phyloP scores from a whole-genome alignment of 192 early-diverging fungal species.

The Linnemannia hyalina region DNA sequence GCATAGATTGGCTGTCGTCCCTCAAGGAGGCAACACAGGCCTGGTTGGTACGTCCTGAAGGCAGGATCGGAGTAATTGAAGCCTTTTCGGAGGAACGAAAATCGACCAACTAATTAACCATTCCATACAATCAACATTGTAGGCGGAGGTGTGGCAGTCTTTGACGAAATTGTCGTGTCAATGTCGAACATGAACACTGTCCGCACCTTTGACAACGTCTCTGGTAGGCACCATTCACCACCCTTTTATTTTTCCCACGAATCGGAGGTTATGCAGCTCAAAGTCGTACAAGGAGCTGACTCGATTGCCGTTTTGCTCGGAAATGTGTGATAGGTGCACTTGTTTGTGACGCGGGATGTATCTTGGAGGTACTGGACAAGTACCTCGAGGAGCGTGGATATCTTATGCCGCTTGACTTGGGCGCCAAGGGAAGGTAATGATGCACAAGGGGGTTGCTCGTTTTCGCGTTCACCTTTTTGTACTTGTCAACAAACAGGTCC shows the following conservation, averaged over 20 bases:
- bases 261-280: not conserved
- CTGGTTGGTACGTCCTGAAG: conserved; percentile 75
- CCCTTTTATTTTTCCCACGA: conserved; percentile 1
- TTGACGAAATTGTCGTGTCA: conserved; percentile 94
- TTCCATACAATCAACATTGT: not conserved
- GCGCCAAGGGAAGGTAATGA: conserved; percentile 77
- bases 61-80: not conserved
- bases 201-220: conserved; percentile 77
- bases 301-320: not conserved
- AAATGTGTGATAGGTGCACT: conserved; percentile 72
- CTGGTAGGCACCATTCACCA: conserved; percentile 42
- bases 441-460: not conserved
- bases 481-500: not conserved
- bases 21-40: conserved; percentile 99
- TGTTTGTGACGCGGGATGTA: conserved; percentile 93
- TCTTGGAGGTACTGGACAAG: conserved; percentile 91
- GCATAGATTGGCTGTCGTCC: conserved; percentile 86
- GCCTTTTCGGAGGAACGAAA: not conserved
- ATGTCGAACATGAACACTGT: conserved; percentile 85
- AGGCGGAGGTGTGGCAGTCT: conserved; percentile 93
- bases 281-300: not conserved
- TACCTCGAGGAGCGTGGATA: conserved; percentile 87
- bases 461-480: not conserved
- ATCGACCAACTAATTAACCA: not conserved
- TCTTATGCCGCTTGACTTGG: conserved; percentile 95